Evolutionary conservation across 129 eudicot species (phyloP).

Genomic region (Flaveria brownii): DNA sequence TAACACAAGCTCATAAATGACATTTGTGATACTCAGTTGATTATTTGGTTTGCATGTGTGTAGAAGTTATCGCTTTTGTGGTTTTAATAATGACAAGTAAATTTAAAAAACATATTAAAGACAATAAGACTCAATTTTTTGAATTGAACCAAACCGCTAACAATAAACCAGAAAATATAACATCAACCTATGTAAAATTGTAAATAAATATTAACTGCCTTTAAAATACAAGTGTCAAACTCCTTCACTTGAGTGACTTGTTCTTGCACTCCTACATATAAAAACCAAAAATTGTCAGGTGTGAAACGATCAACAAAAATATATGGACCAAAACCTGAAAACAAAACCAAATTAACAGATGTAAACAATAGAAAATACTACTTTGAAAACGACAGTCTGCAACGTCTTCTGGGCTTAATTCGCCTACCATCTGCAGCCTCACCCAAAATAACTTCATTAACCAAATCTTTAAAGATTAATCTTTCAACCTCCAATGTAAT

Average conservation of each 20-base stretch:
- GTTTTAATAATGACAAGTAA: no score
- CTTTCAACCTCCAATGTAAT: slow-evolving; percentile 78
- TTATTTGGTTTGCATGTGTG: no score
- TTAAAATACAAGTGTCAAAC: slow-evolving; percentile 24
- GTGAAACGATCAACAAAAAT: slow-evolving; percentile 14
- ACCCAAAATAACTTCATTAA: slow-evolving; percentile 67
- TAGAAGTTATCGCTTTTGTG: no score
- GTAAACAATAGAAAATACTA: slow-evolving; percentile 23
- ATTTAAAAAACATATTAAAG: no score
- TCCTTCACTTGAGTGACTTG: slow-evolving; percentile 12
- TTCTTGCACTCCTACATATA: slow-evolving; percentile 32
- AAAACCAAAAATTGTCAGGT: not conserved
- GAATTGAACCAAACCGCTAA: no score
- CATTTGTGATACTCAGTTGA: no score
- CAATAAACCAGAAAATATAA: no score
- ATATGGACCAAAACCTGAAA: slow-evolving; percentile 15
- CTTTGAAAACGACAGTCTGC: slow-evolving; percentile 61
- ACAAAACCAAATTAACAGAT: slow-evolving; percentile 2
- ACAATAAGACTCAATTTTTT: no score
- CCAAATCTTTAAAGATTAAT: slow-evolving; percentile 79
- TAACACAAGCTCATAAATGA: no score
- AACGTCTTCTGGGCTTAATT: slow-evolving; percentile 43
- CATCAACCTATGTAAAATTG: no score
- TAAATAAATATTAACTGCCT: slow-evolving; percentile 13
- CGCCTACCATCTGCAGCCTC: slow-evolving; percentile 58